Evolutionary conservation across 345 rosid genomes (phyloP).

Genomic region (Aquilaria sinensis): DNA sequence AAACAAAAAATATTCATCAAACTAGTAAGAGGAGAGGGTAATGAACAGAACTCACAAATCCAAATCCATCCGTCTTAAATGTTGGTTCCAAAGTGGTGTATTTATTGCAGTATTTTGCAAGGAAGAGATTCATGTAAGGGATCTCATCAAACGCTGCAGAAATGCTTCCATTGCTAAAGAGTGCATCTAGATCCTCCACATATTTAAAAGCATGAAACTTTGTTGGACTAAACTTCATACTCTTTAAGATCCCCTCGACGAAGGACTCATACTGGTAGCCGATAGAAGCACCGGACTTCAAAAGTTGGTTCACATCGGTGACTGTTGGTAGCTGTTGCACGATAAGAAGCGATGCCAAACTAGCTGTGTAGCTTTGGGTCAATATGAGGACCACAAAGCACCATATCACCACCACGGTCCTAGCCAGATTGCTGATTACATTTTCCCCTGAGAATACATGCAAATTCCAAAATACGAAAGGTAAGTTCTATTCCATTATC

Average conservation of each 20-base stretch:
- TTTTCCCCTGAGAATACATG: constrained; percentile 9
- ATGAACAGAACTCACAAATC: constrained; percentile 15
- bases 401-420: constrained; percentile 24
- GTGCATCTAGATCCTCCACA: constrained; percentile 1
- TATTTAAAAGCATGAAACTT: background rate
- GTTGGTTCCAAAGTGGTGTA: constrained; percentile 9
- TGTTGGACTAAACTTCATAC: background rate
- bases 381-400: constrained; percentile 18
- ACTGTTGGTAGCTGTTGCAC: constrained; percentile 14
- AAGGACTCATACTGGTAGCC: constrained; percentile 13
- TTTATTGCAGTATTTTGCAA: background rate
- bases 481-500: background rate
- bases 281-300: background rate
- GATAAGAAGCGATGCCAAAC: constrained; percentile 16
- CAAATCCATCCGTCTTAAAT: constrained; percentile 17
- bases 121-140: constrained; percentile 13
- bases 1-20: background rate
- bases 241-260: background rate
- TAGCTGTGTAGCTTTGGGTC: constrained; percentile 24
- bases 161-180: constrained; percentile 10
- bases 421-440: constrained; percentile 14
- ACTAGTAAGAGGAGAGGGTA: background rate
- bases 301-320: background rate
- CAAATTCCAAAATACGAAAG: background rate
- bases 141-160: constrained; percentile 15